These are phyloP conservation scores for Pleodorina starrii DNA, from an alignment of 139 green algal species.

Conservation along the genomic window DNA sequence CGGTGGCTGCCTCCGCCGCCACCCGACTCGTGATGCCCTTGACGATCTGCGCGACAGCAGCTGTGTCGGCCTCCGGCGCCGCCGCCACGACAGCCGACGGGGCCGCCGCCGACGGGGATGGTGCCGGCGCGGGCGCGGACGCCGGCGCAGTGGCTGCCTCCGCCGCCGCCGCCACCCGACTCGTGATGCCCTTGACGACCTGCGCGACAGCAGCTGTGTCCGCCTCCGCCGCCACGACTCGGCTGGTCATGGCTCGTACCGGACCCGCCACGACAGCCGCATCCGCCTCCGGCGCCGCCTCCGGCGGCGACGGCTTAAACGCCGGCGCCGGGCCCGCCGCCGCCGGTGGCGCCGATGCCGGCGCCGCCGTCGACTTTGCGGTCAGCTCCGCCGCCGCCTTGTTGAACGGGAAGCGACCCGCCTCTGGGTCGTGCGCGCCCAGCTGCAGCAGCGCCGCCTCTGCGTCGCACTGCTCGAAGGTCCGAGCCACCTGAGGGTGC, in stretches of 20 bases:
- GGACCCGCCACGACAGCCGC: too few species aligned
- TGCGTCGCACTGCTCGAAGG: slow-evolving; percentile 60
- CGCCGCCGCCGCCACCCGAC: neutral
- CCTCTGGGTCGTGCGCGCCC: slow-evolving; percentile 52
- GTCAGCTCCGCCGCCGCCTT: slow-evolving; percentile 22
- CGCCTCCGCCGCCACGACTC: too few species aligned
- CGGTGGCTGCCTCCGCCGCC: neutral
- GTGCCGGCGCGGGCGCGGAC: neutral
- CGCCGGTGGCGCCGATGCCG: neutral
- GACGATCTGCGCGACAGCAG: neutral
- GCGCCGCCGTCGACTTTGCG: neutral
- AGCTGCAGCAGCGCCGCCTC: slow-evolving; percentile 54
- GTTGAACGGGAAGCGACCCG: slow-evolving; percentile 21
- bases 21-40: neutral
- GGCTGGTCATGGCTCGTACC: too few species aligned
- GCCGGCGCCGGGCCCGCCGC: neutral
- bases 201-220: too few species aligned
- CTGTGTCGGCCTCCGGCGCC: neutral
- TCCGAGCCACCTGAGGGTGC: slow-evolving; percentile 36
- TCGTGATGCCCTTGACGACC: neutral
- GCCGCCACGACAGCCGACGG: neutral
- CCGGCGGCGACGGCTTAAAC: neutral
- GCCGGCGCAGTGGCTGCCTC: too few species aligned
- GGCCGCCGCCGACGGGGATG: neutral
- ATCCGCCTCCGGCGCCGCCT: neutral